A percentile compares a stretch with the other conserved stretches of the same genome.
Evolutionary conservation across 768 basidiomycete species (phyloP).

Genomic region (Mycena venus): DNA sequence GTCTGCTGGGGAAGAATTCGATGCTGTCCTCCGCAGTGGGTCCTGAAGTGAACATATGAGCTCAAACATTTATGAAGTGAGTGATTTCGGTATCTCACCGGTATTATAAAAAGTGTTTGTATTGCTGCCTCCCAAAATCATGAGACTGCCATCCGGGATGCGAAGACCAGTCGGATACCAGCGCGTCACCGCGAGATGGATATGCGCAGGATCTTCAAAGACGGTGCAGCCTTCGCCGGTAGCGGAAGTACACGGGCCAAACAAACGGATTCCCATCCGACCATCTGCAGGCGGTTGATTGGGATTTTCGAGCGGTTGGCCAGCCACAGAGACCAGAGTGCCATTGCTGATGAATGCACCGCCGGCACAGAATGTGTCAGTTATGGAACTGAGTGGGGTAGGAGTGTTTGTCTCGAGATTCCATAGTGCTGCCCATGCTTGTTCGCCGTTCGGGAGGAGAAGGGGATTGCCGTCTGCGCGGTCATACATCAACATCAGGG

Average conservation of each 20-base stretch:
- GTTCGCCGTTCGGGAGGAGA: constrained; percentile 30
- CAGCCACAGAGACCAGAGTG: constrained; percentile 34
- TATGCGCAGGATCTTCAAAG: constrained; percentile 37
- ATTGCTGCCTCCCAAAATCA: constrained; percentile 54
- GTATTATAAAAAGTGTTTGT: constrained; percentile 34
- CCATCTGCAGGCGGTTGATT: constrained; percentile 29
- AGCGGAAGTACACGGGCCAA: constrained; percentile 39
- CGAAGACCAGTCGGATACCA: constrained; percentile 42
- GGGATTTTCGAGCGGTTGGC: constrained; percentile 22
- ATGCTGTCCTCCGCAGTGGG: constrained; percentile 26
- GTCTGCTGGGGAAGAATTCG: constrained; percentile 39
- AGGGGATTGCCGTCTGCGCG: constrained; percentile 37
- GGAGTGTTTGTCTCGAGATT: constrained; percentile 35
- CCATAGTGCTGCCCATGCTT: constrained; percentile 38
- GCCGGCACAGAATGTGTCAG: constrained; percentile 39
- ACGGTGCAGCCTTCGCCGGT: constrained; percentile 38
- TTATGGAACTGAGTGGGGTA: constrained; percentile 29
- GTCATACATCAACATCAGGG: constrained; percentile 36
- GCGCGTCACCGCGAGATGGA: constrained; percentile 35
- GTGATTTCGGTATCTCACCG: too few species aligned
- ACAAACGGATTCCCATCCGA: constrained; percentile 37
- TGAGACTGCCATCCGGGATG: constrained; percentile 37
- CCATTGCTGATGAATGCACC: constrained; percentile 37
- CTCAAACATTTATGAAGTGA: too few species aligned
- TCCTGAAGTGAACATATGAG: too few species aligned